Evolutionary conservation across 345 rosid genomes (phyloP).

Genomic region (Linum trigynum): DNA sequence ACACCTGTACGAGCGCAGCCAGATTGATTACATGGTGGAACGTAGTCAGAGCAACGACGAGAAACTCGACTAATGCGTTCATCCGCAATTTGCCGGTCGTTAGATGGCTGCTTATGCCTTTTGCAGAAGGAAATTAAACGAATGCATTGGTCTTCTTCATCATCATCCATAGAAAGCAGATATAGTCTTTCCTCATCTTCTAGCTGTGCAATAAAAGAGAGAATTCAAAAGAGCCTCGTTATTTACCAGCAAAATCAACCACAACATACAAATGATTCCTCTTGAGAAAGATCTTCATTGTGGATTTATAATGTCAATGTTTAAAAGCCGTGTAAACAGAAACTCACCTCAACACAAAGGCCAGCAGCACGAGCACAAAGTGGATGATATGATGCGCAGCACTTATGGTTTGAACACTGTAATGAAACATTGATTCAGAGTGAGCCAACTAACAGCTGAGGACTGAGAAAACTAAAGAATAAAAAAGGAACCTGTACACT

Average conservation of each 20-base stretch:
- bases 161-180: slow-evolving; percentile 72
- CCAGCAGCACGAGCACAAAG: slow-evolving; percentile 97
- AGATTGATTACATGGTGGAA: slow-evolving; percentile 65
- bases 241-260: slow-evolving; percentile 5
- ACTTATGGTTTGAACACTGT: slow-evolving; percentile 77
- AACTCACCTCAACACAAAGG: slow-evolving; percentile 81
- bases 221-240: slow-evolving; percentile 5
- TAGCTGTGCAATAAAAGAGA: slow-evolving; percentile 39
- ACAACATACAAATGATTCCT: neutral
- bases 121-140: slow-evolving; percentile 87
- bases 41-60: slow-evolving; percentile 54
- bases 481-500: neutral
- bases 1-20: slow-evolving; percentile 95
- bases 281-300: neutral
- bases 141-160: slow-evolving; percentile 71
- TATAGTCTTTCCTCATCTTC: slow-evolving; percentile 80
- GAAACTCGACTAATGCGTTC: slow-evolving; percentile 36
- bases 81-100: slow-evolving; percentile 47
- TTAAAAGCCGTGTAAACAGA: slow-evolving; percentile 12
- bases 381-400: slow-evolving; percentile 97
- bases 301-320: neutral
- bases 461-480: neutral
- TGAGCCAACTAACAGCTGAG: neutral
- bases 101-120: slow-evolving; percentile 76
- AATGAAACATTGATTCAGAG: slow-evolving; percentile 1